Evolutionary conservation across 371 early-diverging fungal genomes (phyloP), one percentile per base, ranked within the genome.

Genomic region (Blastocladiella emersonii): DNA sequence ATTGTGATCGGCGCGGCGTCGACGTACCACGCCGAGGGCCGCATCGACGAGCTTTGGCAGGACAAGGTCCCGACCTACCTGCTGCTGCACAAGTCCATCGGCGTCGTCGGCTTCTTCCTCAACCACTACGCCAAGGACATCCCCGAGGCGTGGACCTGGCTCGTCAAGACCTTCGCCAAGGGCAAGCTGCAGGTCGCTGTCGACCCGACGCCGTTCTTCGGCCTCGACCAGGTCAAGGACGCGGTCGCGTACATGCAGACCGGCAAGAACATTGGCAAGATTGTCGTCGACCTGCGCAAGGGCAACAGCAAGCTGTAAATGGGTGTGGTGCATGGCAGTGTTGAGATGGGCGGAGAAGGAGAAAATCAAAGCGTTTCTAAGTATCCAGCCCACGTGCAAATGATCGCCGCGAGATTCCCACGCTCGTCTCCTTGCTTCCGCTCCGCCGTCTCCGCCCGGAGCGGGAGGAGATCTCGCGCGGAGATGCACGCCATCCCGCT

Each of bases 81-180:
- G 39, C 71, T 84, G 34, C 74, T 84, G 41, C 68, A 64, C 63
- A 78, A 76, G 21, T 79, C 81, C 32, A 71, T 76, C n/a, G 71
- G 79, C 0, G 77, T 81, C 1, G 68, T 75, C 51, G 84, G 82
- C 1, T 84, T 84, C 76, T 82, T 81, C 67, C 63, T 84, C 69
- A 67, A 65, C 59, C 68, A 75, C 57, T 75, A 68, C 64, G 43
- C 53, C 10, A 19, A 51, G 19, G 67, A 68, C 34, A 6, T 43
- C 36, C 25, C 39, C 37, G 25, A 62, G 32, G 62, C 49, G 8
- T 36, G 37, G 49, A 5, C 43, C 23, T 30, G 34, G n/a, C 39
- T 62, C 35, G 34, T 44, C 49, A 37, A 17, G 36, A 27, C 32
- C 35, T 3, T 44, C 25, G 10, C 6, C 19, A 48, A 45, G 15